Percentiles rank a stretch among this genome's conserved stretches.
Evolutionary conservation across 1,284 basidiomycete genomes (phyloP).

Genomic region (Marasmius tenuissimus): DNA sequence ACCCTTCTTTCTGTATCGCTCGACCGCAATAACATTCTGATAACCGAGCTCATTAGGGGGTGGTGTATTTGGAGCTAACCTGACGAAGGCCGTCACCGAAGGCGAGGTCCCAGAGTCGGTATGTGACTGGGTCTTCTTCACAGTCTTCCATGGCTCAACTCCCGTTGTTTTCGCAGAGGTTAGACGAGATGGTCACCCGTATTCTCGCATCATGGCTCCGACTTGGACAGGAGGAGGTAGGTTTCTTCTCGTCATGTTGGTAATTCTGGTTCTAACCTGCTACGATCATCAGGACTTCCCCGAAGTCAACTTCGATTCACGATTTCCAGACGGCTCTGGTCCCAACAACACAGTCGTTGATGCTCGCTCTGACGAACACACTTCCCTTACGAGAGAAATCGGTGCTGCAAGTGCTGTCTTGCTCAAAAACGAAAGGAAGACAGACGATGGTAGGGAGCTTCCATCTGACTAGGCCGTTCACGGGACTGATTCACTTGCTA

Average conservation of each 20-base stretch:
- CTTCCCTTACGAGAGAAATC: constrained; percentile 61
- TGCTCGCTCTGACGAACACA: constrained; percentile 56
- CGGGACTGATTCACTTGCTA: neutral
- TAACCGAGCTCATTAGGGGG: constrained; percentile 28
- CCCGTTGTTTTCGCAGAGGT: constrained; percentile 35
- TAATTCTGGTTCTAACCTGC: constrained; percentile 18
- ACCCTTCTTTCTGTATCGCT: neutral
- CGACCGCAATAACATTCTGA: neutral
- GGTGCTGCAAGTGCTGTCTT: constrained; percentile 72
- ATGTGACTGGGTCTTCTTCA: constrained; percentile 22
- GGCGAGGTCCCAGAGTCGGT: constrained; percentile 49
- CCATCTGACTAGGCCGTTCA: neutral
- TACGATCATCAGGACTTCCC: constrained; percentile 46
- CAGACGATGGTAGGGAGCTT: constrained; percentile 22
- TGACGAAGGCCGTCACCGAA: constrained; percentile 34
- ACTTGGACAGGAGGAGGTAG: constrained; percentile 45
- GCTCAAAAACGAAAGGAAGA: constrained; percentile 68
- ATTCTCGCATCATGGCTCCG: constrained; percentile 64
- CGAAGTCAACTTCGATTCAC: constrained; percentile 48
- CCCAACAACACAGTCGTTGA: constrained; percentile 50
- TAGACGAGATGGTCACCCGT: constrained; percentile 70
- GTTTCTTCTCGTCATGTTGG: neutral
- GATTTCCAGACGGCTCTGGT: constrained; percentile 45
- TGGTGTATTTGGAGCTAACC: constrained; percentile 28
- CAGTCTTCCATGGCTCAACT: constrained; percentile 25